These are phyloP conservation scores for Gossypium lobatum DNA, from an alignment of 441 rosid genomes.

Conservation along the genomic window DNA sequence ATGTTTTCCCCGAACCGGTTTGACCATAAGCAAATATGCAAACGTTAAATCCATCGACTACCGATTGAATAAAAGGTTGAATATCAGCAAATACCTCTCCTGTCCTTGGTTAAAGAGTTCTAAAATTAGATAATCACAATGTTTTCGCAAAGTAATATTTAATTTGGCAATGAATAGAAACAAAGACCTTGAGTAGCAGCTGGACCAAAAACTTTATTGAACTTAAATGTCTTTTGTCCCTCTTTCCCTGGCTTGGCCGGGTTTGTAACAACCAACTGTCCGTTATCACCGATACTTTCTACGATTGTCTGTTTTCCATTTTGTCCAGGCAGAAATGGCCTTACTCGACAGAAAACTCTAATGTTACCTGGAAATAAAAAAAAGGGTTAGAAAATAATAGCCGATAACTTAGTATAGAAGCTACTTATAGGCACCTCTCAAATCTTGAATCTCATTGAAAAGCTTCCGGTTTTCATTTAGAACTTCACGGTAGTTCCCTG, in stretches of 20 bases:
- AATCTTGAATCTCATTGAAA: slow-evolving; percentile 85
- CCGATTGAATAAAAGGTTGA: slow-evolving; percentile 52
- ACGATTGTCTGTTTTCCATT: slow-evolving; percentile 38
- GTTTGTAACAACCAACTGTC: slow-evolving; percentile 58
- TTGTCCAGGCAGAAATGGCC: slow-evolving; percentile 77
- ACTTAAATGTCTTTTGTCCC: slow-evolving; percentile 55
- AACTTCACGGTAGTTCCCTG: slow-evolving; percentile 61
- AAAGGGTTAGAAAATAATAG: not conserved
- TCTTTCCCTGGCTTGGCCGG: slow-evolving; percentile 82
- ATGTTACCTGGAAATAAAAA: slow-evolving; percentile 58
- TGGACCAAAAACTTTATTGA: slow-evolving; percentile 71
- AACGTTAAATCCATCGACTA: slow-evolving; percentile 59
- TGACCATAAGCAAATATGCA: slow-evolving; percentile 70
- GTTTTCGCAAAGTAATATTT: not conserved
- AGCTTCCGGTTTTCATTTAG: slow-evolving; percentile 74
- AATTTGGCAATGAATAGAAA: not conserved
- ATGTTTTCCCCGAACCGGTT: slow-evolving; percentile 72
- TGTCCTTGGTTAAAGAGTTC: slow-evolving; percentile 28
- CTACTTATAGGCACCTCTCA: slow-evolving; percentile 49
- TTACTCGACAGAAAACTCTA: slow-evolving; percentile 75
- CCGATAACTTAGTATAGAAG: not conserved
- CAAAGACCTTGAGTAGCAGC: slow-evolving; percentile 71
- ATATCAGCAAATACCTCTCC: slow-evolving; percentile 53
- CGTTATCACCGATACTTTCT: slow-evolving; percentile 66
- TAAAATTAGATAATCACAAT: slow-evolving; percentile 15